Conservation (phyloP, 2,329 filamentous ascomycete species). For the Ilyonectria robusta region DNA sequence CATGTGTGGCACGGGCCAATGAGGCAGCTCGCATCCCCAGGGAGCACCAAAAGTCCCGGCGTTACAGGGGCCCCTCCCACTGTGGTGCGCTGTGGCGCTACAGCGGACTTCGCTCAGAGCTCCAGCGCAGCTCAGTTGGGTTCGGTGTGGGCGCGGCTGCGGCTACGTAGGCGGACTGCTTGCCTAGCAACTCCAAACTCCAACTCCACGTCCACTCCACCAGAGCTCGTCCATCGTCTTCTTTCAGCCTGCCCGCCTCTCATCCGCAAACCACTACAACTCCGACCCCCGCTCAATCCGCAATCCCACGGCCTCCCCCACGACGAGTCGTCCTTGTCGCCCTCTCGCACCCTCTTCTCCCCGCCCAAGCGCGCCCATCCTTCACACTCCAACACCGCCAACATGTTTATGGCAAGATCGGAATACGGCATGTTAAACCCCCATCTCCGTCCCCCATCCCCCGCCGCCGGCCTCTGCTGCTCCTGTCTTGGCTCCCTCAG, state of each 20-base stretch:
- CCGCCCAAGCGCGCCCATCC: slow-evolving; percentile 15
- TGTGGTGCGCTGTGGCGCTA: neutral
- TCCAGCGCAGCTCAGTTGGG: slow-evolving; percentile 15
- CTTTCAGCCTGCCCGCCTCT: slow-evolving; percentile 38
- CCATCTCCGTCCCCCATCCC: slow-evolving; percentile 40
- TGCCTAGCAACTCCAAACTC: slow-evolving; percentile 52
- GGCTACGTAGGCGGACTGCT: slow-evolving; percentile 57
- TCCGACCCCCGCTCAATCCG: slow-evolving; percentile 9
- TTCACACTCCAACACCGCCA: slow-evolving; percentile 60
- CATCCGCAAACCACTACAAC: slow-evolving; percentile 21
- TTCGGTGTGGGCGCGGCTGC: slow-evolving; percentile 40
- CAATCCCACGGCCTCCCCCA: neutral
- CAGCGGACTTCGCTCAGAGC: neutral
- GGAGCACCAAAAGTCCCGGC: neutral
- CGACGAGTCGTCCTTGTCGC: slow-evolving; percentile 3
- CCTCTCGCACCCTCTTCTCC: slow-evolving; percentile 12
- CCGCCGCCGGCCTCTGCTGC: slow-evolving; percentile 38
- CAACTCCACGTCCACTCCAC: slow-evolving; percentile 34
- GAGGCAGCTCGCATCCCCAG: neutral
- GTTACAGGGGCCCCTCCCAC: slow-evolving; percentile 12
- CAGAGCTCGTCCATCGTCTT: slow-evolving; percentile 38
- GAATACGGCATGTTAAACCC: slow-evolving; percentile 88
- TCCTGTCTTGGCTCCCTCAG: neutral
- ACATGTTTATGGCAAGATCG: slow-evolving; percentile 99
- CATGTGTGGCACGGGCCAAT: slow-evolving; percentile 9